These are phyloP conservation scores for Aspergillus sp. DNA, from an alignment of 2,329 filamentous ascomycete species.

Conservation along the genomic window DNA sequence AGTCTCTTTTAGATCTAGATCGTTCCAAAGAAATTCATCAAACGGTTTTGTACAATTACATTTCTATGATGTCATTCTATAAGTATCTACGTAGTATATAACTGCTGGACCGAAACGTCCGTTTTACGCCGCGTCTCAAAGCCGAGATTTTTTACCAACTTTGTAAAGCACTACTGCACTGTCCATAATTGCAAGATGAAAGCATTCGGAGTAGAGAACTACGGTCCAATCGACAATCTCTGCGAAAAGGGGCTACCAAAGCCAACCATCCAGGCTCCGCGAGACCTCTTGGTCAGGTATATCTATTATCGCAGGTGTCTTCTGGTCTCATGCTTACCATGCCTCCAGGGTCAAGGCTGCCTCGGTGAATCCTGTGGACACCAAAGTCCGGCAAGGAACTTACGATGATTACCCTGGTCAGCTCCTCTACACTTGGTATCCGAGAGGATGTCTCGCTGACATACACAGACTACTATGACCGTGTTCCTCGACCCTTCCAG, in stretches of 20 bases:
- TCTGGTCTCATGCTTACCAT: not conserved
- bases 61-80: not conserved
- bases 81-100: not conserved
- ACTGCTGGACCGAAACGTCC: too few species aligned
- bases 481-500: constrained; percentile 21
- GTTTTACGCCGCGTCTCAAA: too few species aligned
- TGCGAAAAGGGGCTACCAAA: constrained; percentile 12
- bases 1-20: too few species aligned
- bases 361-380: constrained; percentile 35
- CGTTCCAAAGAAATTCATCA: too few species aligned
- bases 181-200: not conserved
- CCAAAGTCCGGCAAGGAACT: constrained; percentile 25
- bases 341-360: constrained; percentile 25
- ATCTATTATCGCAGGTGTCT: not conserved
- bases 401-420: constrained; percentile 31
- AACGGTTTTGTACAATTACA: not conserved
- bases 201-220: constrained; percentile 10
- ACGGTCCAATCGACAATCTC: constrained; percentile 12
- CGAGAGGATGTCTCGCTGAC: not conserved
- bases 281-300: constrained; percentile 30
- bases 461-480: constrained; percentile 26
- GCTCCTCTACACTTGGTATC: not conserved
- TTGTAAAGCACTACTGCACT: not conserved
- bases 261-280: constrained; percentile 20
- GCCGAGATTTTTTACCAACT: too few species aligned